phyloP scores from a whole-genome alignment of 2,329 filamentous ascomycete genomes.

The Coniochaeta sp. region DNA sequence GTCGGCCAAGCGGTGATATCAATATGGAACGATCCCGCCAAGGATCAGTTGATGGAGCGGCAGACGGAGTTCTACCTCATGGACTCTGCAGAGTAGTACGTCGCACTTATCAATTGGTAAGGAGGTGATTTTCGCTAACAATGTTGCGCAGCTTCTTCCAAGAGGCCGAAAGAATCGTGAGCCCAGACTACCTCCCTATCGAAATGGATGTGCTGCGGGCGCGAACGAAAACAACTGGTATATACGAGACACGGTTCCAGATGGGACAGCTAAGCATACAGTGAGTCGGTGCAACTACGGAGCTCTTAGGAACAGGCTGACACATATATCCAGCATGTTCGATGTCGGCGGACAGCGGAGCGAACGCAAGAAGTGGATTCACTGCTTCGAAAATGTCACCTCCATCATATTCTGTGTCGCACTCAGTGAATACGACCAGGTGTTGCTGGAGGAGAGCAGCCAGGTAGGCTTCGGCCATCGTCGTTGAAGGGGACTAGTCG shows the following conservation, averaged over 20 bases:
- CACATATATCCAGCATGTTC: constrained; percentile 69
- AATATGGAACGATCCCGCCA: constrained; percentile 84
- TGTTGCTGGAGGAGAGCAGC: constrained; percentile 91
- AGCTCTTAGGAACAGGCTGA: neutral
- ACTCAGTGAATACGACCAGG: constrained; percentile 96
- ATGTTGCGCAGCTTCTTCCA: constrained; percentile 76
- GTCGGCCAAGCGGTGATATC: constrained; percentile 78
- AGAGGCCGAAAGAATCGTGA: constrained; percentile 77
- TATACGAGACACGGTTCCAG: constrained; percentile 96
- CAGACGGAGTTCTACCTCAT: constrained; percentile 98
- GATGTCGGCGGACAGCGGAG: constrained; percentile 96
- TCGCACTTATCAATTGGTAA: constrained; percentile 8
- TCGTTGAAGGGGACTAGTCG: neutral
- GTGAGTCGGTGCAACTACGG: constrained; percentile 45
- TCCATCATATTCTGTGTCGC: constrained; percentile 99
- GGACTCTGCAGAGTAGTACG: constrained; percentile 98
- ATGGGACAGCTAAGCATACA: constrained; percentile 99
- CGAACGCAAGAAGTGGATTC: constrained; percentile 99
- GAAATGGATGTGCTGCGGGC: constrained; percentile 94
- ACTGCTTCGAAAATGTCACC: constrained; percentile 99
- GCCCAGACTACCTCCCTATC: constrained; percentile 78
- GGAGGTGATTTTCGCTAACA: constrained; percentile 13
- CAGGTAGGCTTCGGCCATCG: constrained; percentile 54
- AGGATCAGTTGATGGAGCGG: constrained; percentile 77
- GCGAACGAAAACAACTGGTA: constrained; percentile 96